Conservation (phyloP, 2,329 filamentous ascomycete species). For the Paraconiothyrium sp. region DNA sequence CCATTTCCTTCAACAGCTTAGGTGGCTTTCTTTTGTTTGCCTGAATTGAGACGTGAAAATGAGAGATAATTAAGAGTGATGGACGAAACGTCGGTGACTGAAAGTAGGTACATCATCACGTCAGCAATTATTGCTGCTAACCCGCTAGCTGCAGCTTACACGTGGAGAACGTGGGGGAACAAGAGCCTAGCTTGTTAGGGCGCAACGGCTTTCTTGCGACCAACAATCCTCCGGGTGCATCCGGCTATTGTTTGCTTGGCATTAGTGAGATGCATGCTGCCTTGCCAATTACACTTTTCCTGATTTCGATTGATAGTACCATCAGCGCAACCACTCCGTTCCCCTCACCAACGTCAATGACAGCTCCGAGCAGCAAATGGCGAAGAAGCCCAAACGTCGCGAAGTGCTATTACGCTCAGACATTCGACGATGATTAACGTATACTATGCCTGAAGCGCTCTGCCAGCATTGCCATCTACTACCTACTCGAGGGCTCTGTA, state of each 20-base stretch:
- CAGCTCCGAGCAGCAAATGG: too few relatives aligned
- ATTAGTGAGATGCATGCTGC: not conserved
- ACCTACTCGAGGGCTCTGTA: conserved; percentile 57
- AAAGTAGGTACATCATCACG: not conserved
- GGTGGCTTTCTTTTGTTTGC: too few relatives aligned
- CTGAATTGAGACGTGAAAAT: too few relatives aligned
- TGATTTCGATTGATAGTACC: too few relatives aligned
- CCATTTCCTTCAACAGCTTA: not conserved
- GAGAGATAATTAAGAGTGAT: not conserved
- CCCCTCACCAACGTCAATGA: not conserved
- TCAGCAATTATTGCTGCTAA: not conserved
- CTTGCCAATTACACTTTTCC: not conserved
- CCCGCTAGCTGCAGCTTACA: not conserved
- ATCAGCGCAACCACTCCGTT: not conserved
- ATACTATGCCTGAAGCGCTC: too few relatives aligned
- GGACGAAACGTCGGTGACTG: not conserved
- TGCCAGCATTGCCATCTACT: conserved; percentile 30
- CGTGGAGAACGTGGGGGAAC: not conserved
- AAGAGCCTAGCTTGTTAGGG: not conserved
- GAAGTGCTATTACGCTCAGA: too few relatives aligned
- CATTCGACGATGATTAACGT: too few relatives aligned
- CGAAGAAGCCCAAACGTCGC: too few relatives aligned
- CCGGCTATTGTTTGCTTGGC: too few relatives aligned
- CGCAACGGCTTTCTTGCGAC: not conserved
- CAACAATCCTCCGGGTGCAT: too few relatives aligned